These are phyloP conservation scores for Tuber brumale DNA, from an alignment of 495 filamentous ascomycete species.

Conservation along the genomic window DNA sequence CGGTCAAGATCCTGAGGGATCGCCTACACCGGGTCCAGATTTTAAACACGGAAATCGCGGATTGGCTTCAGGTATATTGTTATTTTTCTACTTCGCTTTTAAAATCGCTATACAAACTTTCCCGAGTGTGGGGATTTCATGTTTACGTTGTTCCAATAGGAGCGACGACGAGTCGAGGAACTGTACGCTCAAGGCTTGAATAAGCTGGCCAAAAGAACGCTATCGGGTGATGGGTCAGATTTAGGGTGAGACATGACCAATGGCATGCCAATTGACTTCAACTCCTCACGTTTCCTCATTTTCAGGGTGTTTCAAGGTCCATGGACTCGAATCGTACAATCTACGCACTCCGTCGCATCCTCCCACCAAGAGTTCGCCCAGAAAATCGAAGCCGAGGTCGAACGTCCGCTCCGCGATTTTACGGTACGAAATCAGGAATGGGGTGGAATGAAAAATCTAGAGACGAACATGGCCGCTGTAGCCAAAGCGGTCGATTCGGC, in stretches of 20 bases:
- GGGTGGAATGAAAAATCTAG: conserved; percentile 74
- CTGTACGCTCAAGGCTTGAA: conserved; percentile 75
- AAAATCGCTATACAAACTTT: conserved; percentile 28
- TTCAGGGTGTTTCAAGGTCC: conserved; percentile 79
- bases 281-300: conserved; percentile 26
- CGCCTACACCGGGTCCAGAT: conserved; percentile 79
- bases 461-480: conserved; percentile 68
- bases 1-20: conserved; percentile 75
- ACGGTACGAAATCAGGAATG: conserved; percentile 66
- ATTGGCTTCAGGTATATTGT: conserved; percentile 82
- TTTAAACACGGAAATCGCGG: conserved; percentile 85
- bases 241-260: conserved; percentile 61
- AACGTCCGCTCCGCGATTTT: conserved; percentile 72
- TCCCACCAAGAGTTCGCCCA: conserved; percentile 77
- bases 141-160: conserved; percentile 50
- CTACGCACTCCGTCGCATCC: conserved; percentile 70
- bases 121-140: conserved; percentile 7
- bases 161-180: conserved; percentile 89
- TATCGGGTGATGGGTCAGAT: conserved; percentile 67
- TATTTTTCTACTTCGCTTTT: conserved; percentile 11
- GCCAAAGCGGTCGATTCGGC: conserved; percentile 79
- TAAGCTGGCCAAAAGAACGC: conserved; percentile 64
- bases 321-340: conserved; percentile 83
- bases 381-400: conserved; percentile 86
- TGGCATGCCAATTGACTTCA: conserved; percentile 17